Evolutionary conservation across 345 rosid genomes (phyloP), one percentile per base, ranked within the genome.

Genomic region (Abelmoschus esculentus): DNA sequence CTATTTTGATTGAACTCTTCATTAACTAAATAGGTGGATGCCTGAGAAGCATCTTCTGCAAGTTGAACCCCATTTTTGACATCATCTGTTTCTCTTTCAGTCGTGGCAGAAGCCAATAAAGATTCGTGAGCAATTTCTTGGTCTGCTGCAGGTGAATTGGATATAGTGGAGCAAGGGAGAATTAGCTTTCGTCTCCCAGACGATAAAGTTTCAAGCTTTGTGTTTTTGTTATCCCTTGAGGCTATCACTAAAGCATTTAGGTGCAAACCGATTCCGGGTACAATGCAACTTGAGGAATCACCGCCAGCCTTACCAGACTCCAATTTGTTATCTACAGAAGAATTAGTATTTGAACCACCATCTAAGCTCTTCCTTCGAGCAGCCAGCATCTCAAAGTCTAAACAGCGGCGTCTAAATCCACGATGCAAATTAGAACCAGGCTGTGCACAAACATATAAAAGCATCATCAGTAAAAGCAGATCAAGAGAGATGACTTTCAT

Each of bases 261-360:
- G 73, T 95, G 99, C 85, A 95, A 86, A 72, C 99, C 99, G 52
- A 95, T 91, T 79, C 92, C 90, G 18, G 99, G 97, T 66, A 95
- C 76, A 73, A 83, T 80, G 77, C 86, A 66, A 61, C 79, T 71
- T 1, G 86, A 77, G 72, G 92, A 84, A 74, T 82, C 82, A 71
- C 67, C 67, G 69, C 82, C 66, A 26, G 79, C 74, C 76, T 85
- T 85, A 59, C 73, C 19, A 65, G 78, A 80, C 49, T 79, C 76
- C 71, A 83, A 66, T 69, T 82, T 83, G 52, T 55, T 72, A 68
- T 77, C 80, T 66, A 68, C 66, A 34, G 82, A 74, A 67, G 80
- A 73, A 74, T 65, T 75, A 46, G 71, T 69, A 77, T 46, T 76
- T 40, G 84, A 78, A 59, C 76, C 71, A 44, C 71, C 70, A 38